phyloP scores from a whole-genome alignment of 371 early-diverging fungal species.

The Mortierella sp. region DNA sequence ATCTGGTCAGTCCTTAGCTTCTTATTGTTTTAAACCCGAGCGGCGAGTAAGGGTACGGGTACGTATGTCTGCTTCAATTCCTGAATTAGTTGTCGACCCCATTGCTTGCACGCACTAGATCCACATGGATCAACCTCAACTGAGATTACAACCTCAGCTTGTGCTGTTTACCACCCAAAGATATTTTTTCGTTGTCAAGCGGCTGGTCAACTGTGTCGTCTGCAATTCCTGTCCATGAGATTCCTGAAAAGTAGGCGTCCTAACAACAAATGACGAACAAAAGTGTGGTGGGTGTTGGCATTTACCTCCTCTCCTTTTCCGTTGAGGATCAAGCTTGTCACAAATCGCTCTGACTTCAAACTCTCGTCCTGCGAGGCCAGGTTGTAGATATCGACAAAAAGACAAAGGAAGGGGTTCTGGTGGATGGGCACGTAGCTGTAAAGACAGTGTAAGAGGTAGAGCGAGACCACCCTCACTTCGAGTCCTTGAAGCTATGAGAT shows the following conservation, averaged over 20 bases:
- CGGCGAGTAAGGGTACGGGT: not conserved
- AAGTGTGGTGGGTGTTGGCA: no score
- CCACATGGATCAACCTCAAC: not conserved
- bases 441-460: conserved; percentile 48
- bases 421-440: conserved; percentile 53
- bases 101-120: not conserved
- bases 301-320: conserved; percentile 56
- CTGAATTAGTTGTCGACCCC: not conserved
- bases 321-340: conserved; percentile 49
- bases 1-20: not conserved
- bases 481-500: conserved; percentile 22
- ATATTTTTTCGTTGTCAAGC: not conserved
- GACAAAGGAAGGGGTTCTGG: conserved; percentile 54
- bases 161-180: not conserved
- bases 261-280: no score
- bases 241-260: not conserved
- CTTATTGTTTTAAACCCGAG: not conserved
- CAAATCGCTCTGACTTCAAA: conserved; percentile 46
- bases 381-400: conserved; percentile 58
- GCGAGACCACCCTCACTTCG: conserved; percentile 49
- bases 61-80: not conserved
- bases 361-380: conserved; percentile 36
- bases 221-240: not conserved
- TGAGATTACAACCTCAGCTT: not conserved
- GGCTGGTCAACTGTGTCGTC: not conserved